Evolutionary conservation across 1,284 basidiomycete genomes (phyloP).

Genomic region (Heliocybe sulcata): DNA sequence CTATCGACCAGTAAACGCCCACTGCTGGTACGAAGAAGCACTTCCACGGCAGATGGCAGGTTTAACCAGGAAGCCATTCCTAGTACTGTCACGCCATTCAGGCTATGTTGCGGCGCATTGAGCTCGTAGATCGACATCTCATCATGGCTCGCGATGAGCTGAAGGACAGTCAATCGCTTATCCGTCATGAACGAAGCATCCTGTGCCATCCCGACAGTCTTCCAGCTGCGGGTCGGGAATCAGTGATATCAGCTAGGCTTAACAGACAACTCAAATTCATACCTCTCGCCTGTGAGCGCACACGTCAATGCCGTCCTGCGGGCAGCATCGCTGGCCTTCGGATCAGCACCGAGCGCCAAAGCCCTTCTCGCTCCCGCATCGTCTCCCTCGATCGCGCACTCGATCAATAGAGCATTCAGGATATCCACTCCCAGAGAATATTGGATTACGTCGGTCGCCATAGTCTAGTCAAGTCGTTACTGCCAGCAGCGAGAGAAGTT

Average conservation of each 20-base stretch:
- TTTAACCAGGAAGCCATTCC: slow-evolving; percentile 72
- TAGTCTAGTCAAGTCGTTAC: neutral
- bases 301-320: slow-evolving; percentile 59
- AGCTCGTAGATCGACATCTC: slow-evolving; percentile 57
- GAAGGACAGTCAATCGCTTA: slow-evolving; percentile 47
- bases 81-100: slow-evolving; percentile 66
- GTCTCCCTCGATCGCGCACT: slow-evolving; percentile 50
- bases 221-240: slow-evolving; percentile 38
- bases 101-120: slow-evolving; percentile 57
- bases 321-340: slow-evolving; percentile 51
- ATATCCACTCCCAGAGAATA: neutral
- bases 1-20: slow-evolving; percentile 63
- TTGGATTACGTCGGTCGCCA: neutral
- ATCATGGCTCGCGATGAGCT: slow-evolving; percentile 42
- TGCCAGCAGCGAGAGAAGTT: neutral
- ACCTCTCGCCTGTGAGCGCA: slow-evolving; percentile 66
- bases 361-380: slow-evolving; percentile 42
- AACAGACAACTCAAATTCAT: slow-evolving; percentile 11
- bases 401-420: slow-evolving; percentile 34
- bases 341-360: slow-evolving; percentile 52
- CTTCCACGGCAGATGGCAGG: slow-evolving; percentile 43
- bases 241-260: slow-evolving; percentile 3
- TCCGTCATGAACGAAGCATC: slow-evolving; percentile 55
- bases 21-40: slow-evolving; percentile 51
- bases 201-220: slow-evolving; percentile 49